Conservation (phyloP, 352 stramenopile species). For the Pelagophyceae sp. region DNA sequence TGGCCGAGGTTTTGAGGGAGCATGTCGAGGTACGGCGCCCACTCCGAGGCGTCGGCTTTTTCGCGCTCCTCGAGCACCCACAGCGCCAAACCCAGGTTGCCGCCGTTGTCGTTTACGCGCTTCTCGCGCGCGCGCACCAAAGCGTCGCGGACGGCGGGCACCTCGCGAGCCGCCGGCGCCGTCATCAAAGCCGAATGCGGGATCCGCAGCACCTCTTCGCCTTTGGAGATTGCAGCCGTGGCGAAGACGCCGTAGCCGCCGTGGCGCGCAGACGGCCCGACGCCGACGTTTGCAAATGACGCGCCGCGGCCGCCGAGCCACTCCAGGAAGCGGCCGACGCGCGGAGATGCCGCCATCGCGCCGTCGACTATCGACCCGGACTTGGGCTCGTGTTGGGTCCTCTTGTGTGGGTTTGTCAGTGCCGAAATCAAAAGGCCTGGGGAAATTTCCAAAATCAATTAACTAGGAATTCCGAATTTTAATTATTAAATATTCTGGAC, state of each 20-base stretch:
- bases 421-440: no score
- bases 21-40: background rate
- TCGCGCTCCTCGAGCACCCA: background rate
- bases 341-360: no score
- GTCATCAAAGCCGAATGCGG: background rate
- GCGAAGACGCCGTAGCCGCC: background rate
- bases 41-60: background rate
- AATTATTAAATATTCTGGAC: no score
- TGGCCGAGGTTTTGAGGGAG: background rate
- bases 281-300: background rate
- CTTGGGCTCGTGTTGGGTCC: no score
- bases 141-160: background rate
- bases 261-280: background rate
- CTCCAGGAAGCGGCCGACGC: no score
- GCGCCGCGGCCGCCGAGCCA: background rate
- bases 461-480: no score
- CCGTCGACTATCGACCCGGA: no score
- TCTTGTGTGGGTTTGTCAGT: no score
- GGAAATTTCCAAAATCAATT: no score
- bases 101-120: background rate
- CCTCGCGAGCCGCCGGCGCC: no score
- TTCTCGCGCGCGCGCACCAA: background rate
- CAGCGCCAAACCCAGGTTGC: conserved; percentile 3
- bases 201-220: background rate
- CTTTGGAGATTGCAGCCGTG: background rate